phyloP scores from a whole-genome alignment of 73 alveolate genomes.

The Paraurostyla sp. region DNA sequence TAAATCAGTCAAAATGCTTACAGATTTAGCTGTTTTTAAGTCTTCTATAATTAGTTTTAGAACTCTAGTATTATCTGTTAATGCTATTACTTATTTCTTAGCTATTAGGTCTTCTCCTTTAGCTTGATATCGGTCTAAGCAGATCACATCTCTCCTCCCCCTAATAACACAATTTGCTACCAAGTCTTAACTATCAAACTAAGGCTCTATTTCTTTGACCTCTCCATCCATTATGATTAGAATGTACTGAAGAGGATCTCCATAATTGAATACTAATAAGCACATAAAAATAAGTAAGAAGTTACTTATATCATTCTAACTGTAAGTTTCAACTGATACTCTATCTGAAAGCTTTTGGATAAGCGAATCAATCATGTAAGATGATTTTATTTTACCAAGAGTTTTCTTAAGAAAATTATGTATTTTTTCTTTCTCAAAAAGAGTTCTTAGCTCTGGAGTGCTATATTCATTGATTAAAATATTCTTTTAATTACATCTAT shows the following conservation, averaged over 20 bases:
- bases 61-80: not conserved
- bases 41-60: not conserved
- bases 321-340: not conserved
- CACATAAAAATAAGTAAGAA: not conserved
- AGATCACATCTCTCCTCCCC: constrained; percentile 8
- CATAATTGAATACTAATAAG: not conserved
- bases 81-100: not conserved
- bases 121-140: not conserved
- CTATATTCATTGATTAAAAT: not conserved
- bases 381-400: constrained; percentile 4
- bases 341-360: constrained; percentile 7
- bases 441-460: not conserved
- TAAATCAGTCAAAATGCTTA: not conserved
- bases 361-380: not conserved
- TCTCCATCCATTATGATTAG: not conserved
- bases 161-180: not conserved
- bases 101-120: not conserved
- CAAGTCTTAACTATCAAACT: too few relatives aligned
- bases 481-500: not conserved
- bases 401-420: constrained; percentile 10
- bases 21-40: not conserved
- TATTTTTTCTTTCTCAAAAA: constrained; percentile 38
- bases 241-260: not conserved
- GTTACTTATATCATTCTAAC: not conserved
- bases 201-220: not conserved